Percentiles rank a stretch among this genome's conserved stretches.
phyloP scores from a whole-genome alignment of 208 protist genomes.

The Acanthamoeba royreba region DNA sequence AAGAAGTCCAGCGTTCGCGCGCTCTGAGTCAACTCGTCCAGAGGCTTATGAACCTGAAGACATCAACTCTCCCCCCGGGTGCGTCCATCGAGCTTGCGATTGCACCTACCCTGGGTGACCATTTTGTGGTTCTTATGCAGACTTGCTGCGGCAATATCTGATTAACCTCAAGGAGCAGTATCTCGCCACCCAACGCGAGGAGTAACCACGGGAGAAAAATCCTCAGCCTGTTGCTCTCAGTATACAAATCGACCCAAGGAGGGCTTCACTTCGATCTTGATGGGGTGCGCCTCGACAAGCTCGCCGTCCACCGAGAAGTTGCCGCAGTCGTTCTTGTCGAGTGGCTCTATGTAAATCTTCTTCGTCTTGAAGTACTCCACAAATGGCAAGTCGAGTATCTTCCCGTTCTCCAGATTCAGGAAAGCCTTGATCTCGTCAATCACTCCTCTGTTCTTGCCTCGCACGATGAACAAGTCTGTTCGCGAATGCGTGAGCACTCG shows the following conservation, averaged over 20 bases:
- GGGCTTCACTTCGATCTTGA: neutral
- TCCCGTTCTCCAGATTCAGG: neutral
- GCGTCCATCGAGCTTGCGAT: neutral
- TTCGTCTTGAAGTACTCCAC: slow-evolving; percentile 39
- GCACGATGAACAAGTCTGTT: neutral
- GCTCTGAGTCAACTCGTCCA: neutral
- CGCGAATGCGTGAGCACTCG: no score
- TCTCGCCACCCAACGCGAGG: neutral
- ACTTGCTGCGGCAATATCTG: neutral
- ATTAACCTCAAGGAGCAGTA: slow-evolving; percentile 36
- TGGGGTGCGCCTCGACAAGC: neutral
- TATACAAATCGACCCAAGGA: neutral
- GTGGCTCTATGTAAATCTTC: neutral
- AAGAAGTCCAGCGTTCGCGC: neutral
- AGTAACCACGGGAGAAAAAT: neutral
- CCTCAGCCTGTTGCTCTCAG: neutral
- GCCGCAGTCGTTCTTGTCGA: neutral
- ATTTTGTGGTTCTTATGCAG: no score
- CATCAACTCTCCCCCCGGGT: slow-evolving; percentile 22
- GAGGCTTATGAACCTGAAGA: slow-evolving; percentile 24
- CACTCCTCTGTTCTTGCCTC: neutral
- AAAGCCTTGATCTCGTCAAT: neutral
- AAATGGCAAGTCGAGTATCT: neutral
- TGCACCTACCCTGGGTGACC: no score
- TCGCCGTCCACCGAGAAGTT: neutral